These are phyloP conservation scores for Wallacemonas rigidus DNA, from an alignment of 208 protist species.

Conservation along the genomic window DNA sequence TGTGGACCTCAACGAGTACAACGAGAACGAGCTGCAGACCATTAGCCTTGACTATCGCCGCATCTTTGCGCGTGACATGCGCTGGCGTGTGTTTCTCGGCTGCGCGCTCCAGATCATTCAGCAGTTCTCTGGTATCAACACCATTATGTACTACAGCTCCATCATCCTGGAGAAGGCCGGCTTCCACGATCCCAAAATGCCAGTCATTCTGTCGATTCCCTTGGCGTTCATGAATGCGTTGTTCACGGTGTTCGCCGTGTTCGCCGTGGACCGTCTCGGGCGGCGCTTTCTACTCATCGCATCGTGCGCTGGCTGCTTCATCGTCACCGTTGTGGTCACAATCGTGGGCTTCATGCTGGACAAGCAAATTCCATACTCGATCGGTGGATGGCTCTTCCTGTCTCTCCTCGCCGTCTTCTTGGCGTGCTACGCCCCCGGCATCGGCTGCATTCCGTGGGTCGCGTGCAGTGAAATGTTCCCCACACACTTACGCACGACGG, in stretches of 20 bases:
- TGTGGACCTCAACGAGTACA: slow-evolving; percentile 59
- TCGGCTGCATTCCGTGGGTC: slow-evolving; percentile 92
- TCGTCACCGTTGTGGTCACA: slow-evolving; percentile 56
- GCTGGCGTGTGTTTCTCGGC: slow-evolving; percentile 73
- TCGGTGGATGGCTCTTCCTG: slow-evolving; percentile 79
- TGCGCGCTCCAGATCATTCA: slow-evolving; percentile 90
- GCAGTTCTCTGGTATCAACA: slow-evolving; percentile 93
- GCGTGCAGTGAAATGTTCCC: slow-evolving; percentile 92
- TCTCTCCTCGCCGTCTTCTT: slow-evolving; percentile 80
- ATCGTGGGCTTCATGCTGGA: slow-evolving; percentile 63
- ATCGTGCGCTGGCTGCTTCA: slow-evolving; percentile 72
- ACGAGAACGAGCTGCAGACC: slow-evolving; percentile 39
- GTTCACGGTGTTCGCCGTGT: slow-evolving; percentile 76
- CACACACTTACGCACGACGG: slow-evolving; percentile 72
- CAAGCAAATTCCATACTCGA: slow-evolving; percentile 52
- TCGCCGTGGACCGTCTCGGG: slow-evolving; percentile 85
- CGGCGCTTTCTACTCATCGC: slow-evolving; percentile 68
- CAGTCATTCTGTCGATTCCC: slow-evolving; percentile 81
- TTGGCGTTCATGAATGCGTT: slow-evolving; percentile 90
- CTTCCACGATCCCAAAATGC: slow-evolving; percentile 71
- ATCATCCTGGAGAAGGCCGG: slow-evolving; percentile 86
- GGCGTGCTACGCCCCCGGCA: slow-evolving; percentile 83
- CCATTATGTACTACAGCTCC: slow-evolving; percentile 94
- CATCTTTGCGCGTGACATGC: slow-evolving; percentile 59
- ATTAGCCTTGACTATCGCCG: slow-evolving; percentile 59